Conservation (phyloP, 2,329 filamentous ascomycete species). For the Clonostachys rhizophaga region DNA sequence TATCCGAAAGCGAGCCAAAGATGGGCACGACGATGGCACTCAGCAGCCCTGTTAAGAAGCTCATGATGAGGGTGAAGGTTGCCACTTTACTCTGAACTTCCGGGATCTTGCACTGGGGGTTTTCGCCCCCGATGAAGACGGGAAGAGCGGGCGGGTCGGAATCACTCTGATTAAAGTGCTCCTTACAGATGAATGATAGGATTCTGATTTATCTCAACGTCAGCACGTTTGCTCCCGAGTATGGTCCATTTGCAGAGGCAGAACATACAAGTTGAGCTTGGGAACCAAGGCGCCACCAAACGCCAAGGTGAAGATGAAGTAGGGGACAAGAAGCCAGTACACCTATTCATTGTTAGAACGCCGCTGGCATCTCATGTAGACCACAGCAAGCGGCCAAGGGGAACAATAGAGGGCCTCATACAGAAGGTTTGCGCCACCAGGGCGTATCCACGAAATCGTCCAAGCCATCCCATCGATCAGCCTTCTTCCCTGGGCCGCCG, state of each 20-base stretch:
- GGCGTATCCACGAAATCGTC: constrained; percentile 57
- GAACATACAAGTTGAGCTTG: constrained; percentile 69
- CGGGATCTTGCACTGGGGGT: constrained; percentile 74
- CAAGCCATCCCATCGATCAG: constrained; percentile 35
- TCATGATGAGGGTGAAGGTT: constrained; percentile 72
- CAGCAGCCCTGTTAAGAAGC: constrained; percentile 68
- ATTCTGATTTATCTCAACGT: constrained; percentile 40
- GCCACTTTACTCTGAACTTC: constrained; percentile 75
- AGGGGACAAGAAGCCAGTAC: constrained; percentile 78
- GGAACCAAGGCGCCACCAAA: constrained; percentile 85
- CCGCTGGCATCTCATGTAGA: background rate
- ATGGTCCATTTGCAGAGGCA: background rate
- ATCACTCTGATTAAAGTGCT: constrained; percentile 64
- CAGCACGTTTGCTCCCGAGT: background rate
- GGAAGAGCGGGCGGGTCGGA: constrained; percentile 58
- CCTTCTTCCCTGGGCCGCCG: too few species aligned
- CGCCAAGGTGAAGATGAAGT: constrained; percentile 76
- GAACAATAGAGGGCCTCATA: constrained; percentile 23
- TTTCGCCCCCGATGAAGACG: constrained; percentile 62
- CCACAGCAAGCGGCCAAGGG: background rate
- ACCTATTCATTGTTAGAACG: constrained; percentile 45
- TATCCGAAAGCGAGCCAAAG: constrained; percentile 80
- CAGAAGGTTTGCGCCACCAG: constrained; percentile 60
- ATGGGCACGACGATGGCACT: constrained; percentile 80
- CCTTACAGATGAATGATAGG: constrained; percentile 74